These are phyloP conservation scores for Alternaria infectoria DNA, from an alignment of 2,329 filamentous ascomycete genomes.

Conservation along the genomic window DNA sequence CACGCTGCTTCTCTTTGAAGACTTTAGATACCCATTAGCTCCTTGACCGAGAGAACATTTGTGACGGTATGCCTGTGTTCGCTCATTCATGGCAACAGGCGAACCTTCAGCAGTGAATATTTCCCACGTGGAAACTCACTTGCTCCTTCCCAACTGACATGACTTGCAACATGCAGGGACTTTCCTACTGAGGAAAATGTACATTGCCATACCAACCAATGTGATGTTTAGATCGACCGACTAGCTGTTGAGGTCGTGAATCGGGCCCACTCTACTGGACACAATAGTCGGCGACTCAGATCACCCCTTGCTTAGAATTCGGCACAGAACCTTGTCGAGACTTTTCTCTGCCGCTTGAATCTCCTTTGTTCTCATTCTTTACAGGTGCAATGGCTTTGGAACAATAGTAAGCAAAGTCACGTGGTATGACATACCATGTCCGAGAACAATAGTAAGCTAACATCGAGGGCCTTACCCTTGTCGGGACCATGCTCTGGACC, in stretches of 20 bases:
- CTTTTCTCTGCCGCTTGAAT: background rate
- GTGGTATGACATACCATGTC: background rate
- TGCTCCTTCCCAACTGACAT: background rate
- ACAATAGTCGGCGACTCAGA: background rate
- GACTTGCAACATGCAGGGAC: background rate
- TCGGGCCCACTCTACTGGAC: background rate
- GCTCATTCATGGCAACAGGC: background rate
- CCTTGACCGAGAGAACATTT: background rate
- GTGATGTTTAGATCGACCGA: background rate
- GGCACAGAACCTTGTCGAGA: background rate
- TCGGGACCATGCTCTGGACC: background rate
- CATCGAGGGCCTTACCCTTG: background rate
- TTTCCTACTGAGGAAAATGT: too few relatives aligned
- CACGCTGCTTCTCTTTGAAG: background rate
- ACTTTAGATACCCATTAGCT: background rate
- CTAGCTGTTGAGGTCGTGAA: background rate
- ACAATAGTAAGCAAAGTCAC: background rate
- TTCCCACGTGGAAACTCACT: background rate
- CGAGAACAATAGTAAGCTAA: background rate
- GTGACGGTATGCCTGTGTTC: background rate
- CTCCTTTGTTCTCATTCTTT: background rate
- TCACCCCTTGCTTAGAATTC: background rate
- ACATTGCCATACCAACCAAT: background rate
- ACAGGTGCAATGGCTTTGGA: background rate
- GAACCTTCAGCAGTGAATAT: background rate